Evolutionary conservation across 306 rosid species (phyloP).

Genomic region (Trifolium fragiferum): DNA sequence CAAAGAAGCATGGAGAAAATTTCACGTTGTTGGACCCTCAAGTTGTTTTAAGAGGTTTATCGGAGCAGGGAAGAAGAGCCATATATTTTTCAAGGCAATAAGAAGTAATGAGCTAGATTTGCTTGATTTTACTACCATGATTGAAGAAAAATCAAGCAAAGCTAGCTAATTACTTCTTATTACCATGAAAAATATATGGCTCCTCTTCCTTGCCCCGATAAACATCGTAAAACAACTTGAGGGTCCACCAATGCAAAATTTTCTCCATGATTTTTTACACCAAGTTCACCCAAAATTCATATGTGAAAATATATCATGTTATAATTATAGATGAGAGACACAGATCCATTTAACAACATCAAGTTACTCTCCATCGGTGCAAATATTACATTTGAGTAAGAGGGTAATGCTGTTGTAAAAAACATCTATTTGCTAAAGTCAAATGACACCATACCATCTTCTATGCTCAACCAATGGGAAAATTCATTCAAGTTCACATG

Average conservation of each 20-base stretch:
- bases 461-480: not conserved
- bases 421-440: not conserved
- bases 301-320: not conserved
- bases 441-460: not conserved
- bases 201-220: not conserved
- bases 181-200: not conserved
- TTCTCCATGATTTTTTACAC: not conserved
- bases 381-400: not conserved
- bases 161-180: not conserved
- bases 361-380: not conserved
- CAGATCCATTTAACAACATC: not conserved
- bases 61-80: not conserved
- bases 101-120: not conserved
- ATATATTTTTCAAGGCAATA: not conserved
- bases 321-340: not conserved
- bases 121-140: not conserved
- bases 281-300: constrained; percentile 1
- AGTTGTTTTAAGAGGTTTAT: not conserved
- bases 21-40: not conserved
- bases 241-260: not conserved
- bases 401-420: not conserved
- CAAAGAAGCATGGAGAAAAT: not conserved
- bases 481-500: not conserved
- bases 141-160: not conserved
- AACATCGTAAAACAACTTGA: too few species aligned